These are phyloP conservation scores for Diversispora eburnea DNA, from an alignment of 192 early-diverging fungal genomes.

Conservation along the genomic window DNA sequence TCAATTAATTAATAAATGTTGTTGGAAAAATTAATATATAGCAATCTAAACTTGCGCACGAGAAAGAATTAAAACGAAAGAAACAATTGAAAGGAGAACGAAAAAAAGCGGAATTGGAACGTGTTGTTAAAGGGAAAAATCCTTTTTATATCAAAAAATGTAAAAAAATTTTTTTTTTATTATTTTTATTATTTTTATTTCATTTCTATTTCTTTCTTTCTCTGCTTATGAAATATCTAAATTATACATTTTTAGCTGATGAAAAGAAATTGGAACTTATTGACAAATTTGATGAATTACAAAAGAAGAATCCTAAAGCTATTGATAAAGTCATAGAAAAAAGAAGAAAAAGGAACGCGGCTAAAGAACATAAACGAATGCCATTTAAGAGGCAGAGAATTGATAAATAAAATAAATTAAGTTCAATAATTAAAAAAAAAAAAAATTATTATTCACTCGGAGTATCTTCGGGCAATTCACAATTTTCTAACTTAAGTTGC, in stretches of 20 bases:
- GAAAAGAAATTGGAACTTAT: constrained; percentile 81
- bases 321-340: constrained; percentile 89
- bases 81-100: constrained; percentile 70
- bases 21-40: not conserved
- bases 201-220: constrained; percentile 16
- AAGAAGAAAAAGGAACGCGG: constrained; percentile 88
- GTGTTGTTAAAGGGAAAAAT: constrained; percentile 84
- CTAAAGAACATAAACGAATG: constrained; percentile 74
- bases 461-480: constrained; percentile 9
- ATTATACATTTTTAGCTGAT: constrained; percentile 48
- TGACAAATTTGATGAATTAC: constrained; percentile 78
- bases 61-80: constrained; percentile 47
- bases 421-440: too few species aligned
- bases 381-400: constrained; percentile 51
- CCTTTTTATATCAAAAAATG: constrained; percentile 92
- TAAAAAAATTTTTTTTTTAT: constrained; percentile 39
- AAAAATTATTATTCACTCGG: not conserved
- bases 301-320: constrained; percentile 56
- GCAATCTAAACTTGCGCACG: constrained; percentile 44
- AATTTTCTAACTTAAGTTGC: not conserved
- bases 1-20: not conserved
- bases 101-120: constrained; percentile 77
- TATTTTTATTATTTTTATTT: constrained; percentile 14
- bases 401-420: constrained; percentile 18
- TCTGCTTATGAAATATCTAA: constrained; percentile 27